Evolutionary conservation across 768 basidiomycete genomes (phyloP), one percentile per base, ranked within the genome.

Genomic region (Phaeotremella fagi): DNA sequence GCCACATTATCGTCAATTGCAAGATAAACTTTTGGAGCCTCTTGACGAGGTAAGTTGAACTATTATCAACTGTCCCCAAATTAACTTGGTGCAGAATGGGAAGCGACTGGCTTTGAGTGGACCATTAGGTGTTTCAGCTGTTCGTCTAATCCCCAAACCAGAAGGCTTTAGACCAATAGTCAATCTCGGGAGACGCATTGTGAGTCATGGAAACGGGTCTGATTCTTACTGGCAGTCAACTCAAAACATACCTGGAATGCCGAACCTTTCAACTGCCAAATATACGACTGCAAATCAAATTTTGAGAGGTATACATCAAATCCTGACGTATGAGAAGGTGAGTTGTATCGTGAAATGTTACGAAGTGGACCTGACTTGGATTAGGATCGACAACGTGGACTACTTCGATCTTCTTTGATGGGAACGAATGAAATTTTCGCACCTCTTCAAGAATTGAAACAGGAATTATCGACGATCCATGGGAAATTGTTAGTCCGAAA

Each of bases 151-250:
- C 18, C 95, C 95, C 0, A 99, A 98, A 72, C 92, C 92, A 53
- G 88, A 84, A 3, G 95, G 95, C 0, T 89, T 98, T 2, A 80
- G 95, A 26, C 92, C 92, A 0, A 94, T 98, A 55, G 87, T 95
- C 24, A 98, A 99, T 68, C 77, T 98, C 37, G 73, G 73, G 3
- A 38, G 59, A 29, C 44, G 50, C 27, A 67, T 70, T 24, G 65
- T 68, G 26, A 25, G 64, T 61, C 16, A 33, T 33, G 31, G 31
- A 16, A 33, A 42, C 37, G 31, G 29, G 7, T 23, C 50, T 16
- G 43, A 41, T 37, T 22, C 14, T 23, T n/a, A n/a, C 36, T 18
- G 26, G 26, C 18, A 58, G 57, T 50, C 42, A 50, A 27, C 29
- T 11, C 33, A 31, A 14, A 50, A 26, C n/a, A 18, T 42, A 11